These are phyloP conservation scores for Hypholoma sublateritium DNA, from an alignment of 768 basidiomycete species.

Conservation along the genomic window DNA sequence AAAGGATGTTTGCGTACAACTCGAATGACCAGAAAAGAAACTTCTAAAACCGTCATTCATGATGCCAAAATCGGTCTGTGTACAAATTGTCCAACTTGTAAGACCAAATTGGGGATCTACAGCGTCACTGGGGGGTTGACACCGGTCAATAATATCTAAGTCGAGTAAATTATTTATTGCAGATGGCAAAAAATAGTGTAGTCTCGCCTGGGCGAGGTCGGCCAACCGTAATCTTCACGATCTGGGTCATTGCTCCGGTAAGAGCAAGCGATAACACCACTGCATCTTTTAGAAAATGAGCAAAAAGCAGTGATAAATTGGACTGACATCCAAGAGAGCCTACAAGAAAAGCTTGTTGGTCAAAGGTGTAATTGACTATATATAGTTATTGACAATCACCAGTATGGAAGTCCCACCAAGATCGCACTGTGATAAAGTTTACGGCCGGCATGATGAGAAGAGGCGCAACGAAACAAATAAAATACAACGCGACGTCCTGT, in stretches of 20 bases:
- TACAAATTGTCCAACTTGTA: constrained; percentile 77
- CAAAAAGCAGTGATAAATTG: background rate
- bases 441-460: constrained; percentile 66
- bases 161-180: background rate
- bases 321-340: constrained; percentile 43
- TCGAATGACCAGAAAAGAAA: constrained; percentile 91
- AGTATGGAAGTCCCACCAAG: constrained; percentile 88
- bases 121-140: constrained; percentile 65
- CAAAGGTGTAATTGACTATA: background rate
- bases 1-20: constrained; percentile 48
- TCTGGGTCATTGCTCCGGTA: constrained; percentile 81
- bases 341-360: constrained; percentile 16
- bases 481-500: constrained; percentile 48
- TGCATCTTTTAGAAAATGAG: constrained; percentile 22
- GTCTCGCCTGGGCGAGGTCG: constrained; percentile 79
- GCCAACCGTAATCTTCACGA: constrained; percentile 85
- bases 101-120: constrained; percentile 72
- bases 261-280: constrained; percentile 75
- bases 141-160: constrained; percentile 66
- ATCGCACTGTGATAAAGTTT: constrained; percentile 71
- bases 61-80: constrained; percentile 55
- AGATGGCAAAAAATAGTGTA: background rate
- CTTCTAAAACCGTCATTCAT: constrained; percentile 87
- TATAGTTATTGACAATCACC: constrained; percentile 30
- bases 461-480: constrained; percentile 64